Conservation (phyloP, 306 rosid genomes). For the Prunus fruticosa region DNA sequence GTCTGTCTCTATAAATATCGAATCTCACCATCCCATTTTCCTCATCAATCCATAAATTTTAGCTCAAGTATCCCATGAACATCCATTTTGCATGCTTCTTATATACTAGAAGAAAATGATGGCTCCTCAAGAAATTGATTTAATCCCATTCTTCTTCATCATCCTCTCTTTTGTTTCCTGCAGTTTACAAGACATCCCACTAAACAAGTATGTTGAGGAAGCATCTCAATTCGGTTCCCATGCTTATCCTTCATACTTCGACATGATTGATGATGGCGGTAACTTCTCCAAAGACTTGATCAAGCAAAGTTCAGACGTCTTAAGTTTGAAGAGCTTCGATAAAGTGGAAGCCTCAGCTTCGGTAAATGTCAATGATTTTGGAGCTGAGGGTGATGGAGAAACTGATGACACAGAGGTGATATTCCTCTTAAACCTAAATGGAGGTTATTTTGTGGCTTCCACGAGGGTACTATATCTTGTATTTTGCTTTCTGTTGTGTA, state of each 20-base stretch:
- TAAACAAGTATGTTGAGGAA: background rate
- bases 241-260: conserved; percentile 23
- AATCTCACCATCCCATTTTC: background rate
- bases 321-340: conserved; percentile 20
- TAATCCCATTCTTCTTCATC: conserved; percentile 25
- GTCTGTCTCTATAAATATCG: background rate
- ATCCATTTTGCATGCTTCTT: background rate
- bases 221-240: conserved; percentile 12
- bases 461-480: no score
- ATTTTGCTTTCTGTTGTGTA: no score
- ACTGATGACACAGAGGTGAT: conserved; percentile 56
- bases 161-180: conserved; percentile 31
- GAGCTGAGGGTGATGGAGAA: conserved; percentile 56
- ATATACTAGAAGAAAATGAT: conserved; percentile 15
- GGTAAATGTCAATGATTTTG: conserved; percentile 51
- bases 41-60: background rate
- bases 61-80: background rate
- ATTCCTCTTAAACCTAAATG: no score
- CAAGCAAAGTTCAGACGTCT: conserved; percentile 21
- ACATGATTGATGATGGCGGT: conserved; percentile 28
- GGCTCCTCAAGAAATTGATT: conserved; percentile 25
- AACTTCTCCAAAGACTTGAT: conserved; percentile 24
- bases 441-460: no score
- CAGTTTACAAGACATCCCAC: conserved; percentile 38
- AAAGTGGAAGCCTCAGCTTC: background rate